phyloP scores from a whole-genome alignment of 768 basidiomycete species.

The Xerocomellus dryophilus region DNA sequence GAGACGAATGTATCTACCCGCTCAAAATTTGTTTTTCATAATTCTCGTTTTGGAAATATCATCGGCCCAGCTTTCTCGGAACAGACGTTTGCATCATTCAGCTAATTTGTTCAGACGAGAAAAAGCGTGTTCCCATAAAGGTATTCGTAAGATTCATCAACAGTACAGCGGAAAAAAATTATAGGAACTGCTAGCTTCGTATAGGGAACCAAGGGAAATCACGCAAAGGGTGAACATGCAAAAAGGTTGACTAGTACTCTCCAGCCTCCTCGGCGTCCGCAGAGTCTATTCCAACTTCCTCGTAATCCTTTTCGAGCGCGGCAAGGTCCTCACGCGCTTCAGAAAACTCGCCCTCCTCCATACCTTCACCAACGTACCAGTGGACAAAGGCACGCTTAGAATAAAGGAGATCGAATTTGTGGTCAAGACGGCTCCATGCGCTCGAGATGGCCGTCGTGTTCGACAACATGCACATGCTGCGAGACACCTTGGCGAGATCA shows the following conservation, averaged over 20 bases:
- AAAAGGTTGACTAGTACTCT: constrained; percentile 38
- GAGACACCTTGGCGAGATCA: constrained; percentile 72
- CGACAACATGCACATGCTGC: constrained; percentile 76
- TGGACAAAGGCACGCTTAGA: constrained; percentile 58
- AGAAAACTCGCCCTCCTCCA: constrained; percentile 95
- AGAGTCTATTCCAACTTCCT: constrained; percentile 69
- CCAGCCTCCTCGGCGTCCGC: constrained; percentile 50
- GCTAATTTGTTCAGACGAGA: not conserved
- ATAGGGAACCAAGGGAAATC: constrained; percentile 25
- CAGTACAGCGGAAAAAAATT: constrained; percentile 25
- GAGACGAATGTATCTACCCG: not conserved
- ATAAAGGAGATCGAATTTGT: constrained; percentile 79
- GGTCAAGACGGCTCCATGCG: constrained; percentile 71
- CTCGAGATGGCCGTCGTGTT: constrained; percentile 72
- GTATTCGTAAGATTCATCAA: constrained; percentile 38
- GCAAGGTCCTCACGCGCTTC: constrained; percentile 99
- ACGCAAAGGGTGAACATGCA: constrained; percentile 12
- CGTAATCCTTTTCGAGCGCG: constrained; percentile 98
- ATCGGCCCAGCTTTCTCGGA: constrained; percentile 1
- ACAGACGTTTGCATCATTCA: not conserved
- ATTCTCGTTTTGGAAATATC: constrained; percentile 28
- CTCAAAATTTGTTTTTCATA: constrained; percentile 20
- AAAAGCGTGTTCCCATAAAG: constrained; percentile 18
- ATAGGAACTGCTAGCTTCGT: constrained; percentile 29
- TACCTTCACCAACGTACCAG: constrained; percentile 75